These are phyloP conservation scores for Wickerhamomyces subpelliculosus DNA, from an alignment of 805 yeast genomes.

Conservation along the genomic window DNA sequence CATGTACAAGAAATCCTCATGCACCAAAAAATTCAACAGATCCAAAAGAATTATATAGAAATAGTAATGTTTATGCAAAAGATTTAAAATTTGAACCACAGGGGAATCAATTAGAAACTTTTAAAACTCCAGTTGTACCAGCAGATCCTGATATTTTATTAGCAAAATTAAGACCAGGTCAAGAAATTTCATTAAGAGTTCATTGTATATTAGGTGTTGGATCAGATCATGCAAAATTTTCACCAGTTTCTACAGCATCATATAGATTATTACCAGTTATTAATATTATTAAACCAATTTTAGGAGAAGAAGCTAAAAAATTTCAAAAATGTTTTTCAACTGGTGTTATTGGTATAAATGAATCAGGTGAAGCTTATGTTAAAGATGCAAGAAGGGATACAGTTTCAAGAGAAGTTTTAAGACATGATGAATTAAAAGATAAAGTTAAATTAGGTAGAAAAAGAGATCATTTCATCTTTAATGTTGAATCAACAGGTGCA, in stretches of 20 bases:
- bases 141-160: slow-evolving; percentile 84
- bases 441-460: slow-evolving; percentile 87
- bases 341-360: slow-evolving; percentile 79
- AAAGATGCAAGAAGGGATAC: slow-evolving; percentile 92
- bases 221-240: slow-evolving; percentile 93
- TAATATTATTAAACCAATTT: slow-evolving; percentile 65
- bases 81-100: slow-evolving; percentile 89
- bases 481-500: slow-evolving; percentile 93
- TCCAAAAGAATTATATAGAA: slow-evolving; percentile 77
- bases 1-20: slow-evolving; percentile 80
- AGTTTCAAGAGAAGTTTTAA: slow-evolving; percentile 90
- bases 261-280: slow-evolving; percentile 89
- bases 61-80: slow-evolving; percentile 81
- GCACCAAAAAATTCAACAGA: slow-evolving; percentile 74
- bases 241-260: slow-evolving; percentile 96
- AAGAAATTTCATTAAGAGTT: slow-evolving; percentile 84
- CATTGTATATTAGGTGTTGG: slow-evolving; percentile 92
- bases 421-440: slow-evolving; percentile 86
- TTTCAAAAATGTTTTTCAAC: slow-evolving; percentile 89
- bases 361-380: slow-evolving; percentile 66
- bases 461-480: slow-evolving; percentile 90
- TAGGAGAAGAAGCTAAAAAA: slow-evolving; percentile 67
- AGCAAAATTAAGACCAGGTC: slow-evolving; percentile 95
- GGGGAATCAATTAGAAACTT: slow-evolving; percentile 73
- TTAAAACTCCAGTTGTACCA: slow-evolving; percentile 67